Evolutionary conservation across 164 flowering plant species (phyloP), one percentile per base, ranked within the genome.

Genomic region (Piper betle): DNA sequence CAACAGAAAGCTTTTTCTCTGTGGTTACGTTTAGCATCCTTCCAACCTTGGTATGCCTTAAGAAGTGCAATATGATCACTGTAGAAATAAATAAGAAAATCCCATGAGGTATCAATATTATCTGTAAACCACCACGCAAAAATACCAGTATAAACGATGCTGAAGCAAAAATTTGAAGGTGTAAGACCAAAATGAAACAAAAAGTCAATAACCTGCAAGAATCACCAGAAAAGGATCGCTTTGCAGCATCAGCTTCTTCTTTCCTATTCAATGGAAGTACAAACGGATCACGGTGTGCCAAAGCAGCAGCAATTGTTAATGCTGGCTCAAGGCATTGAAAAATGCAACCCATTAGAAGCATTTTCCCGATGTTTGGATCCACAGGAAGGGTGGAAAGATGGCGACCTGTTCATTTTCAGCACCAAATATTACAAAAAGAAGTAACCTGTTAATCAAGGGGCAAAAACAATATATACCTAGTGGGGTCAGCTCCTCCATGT

Each of bases 61-160:
- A 90, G 83, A 75, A 90, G 90, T 25, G 99, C 97, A 69, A 93
- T 88, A 79, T 93, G 97, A 66, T 93, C 99, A 75, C 99, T 93
- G 84, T 66, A 76, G 5, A 5, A 62, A 53, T 20, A 7, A 1
- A 8, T 43, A 41, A 8, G 2, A 43, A 6, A 43, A 1, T 8
- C 50, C 4, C 50, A 43, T 43, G 50, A 43, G 4, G 50, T 7
- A 2, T 55, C 39, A 55, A 37, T 55, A 7, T 20, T 16, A 7
- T 55, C 8, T 2, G 11, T 20, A 55, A 33, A 7, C 11, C 15
- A 33, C 39, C 38, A 20, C 15, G 13, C 7, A 55, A 4, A 12
- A 25, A 25, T 13, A 1, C 3, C 13, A 55, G 20, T 33, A 54
- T 9, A n/a, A n/a, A 53, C n/a, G n/a, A n/a, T n/a, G n/a, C n/a